These are phyloP conservation scores for Gloeophyllum trabeum DNA, from an alignment of 768 basidiomycete species.

Conservation along the genomic window DNA sequence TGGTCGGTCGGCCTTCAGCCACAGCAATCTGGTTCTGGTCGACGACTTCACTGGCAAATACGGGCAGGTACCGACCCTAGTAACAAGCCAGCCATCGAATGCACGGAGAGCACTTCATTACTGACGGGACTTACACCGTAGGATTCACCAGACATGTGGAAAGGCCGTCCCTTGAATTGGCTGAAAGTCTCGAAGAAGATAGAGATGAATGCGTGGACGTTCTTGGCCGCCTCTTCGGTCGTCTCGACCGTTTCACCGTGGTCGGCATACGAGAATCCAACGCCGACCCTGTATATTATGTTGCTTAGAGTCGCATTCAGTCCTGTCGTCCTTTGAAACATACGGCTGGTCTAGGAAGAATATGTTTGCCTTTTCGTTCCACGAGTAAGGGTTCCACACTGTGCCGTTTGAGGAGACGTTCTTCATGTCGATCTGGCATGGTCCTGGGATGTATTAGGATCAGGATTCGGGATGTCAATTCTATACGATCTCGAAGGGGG, in stretches of 20 bases:
- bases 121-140: conserved; percentile 44
- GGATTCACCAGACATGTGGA: conserved; percentile 65
- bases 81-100: neutral
- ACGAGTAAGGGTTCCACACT: conserved; percentile 50
- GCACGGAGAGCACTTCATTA: neutral
- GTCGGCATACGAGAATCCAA: conserved; percentile 65
- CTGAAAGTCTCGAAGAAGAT: conserved; percentile 77
- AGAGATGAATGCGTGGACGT: conserved; percentile 62
- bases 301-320: neutral
- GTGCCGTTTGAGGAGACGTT: conserved; percentile 47
- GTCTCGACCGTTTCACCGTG: conserved; percentile 59
- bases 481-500: neutral
- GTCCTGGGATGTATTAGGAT: conserved; percentile 26
- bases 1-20: conserved; percentile 33
- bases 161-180: conserved; percentile 53
- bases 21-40: conserved; percentile 54
- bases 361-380: conserved; percentile 57
- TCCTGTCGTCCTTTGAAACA: conserved; percentile 3
- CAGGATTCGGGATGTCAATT: neutral
- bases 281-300: conserved; percentile 37
- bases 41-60: conserved; percentile 68
- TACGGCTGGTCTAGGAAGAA: conserved; percentile 65
- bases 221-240: conserved; percentile 71
- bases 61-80: conserved; percentile 59
- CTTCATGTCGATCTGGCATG: conserved; percentile 47